A percentile compares a stretch with the other conserved stretches of the same genome.
phyloP scores from a whole-genome alignment of 768 basidiomycete species.

The Boletus rex-veris region DNA sequence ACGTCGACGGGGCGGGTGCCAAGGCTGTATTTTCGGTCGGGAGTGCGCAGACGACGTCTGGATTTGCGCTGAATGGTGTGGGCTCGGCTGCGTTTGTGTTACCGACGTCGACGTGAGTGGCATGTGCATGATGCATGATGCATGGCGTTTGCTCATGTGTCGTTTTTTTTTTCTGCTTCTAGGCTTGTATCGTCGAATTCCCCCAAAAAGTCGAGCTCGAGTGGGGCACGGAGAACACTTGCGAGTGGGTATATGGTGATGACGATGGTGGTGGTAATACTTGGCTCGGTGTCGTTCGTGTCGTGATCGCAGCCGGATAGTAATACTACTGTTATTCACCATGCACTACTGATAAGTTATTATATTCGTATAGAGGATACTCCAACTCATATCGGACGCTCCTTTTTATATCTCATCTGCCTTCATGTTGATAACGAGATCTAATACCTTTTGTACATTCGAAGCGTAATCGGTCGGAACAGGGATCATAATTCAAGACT shows the following conservation, averaged over 20 bases:
- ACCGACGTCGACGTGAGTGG: slow-evolving; percentile 12
- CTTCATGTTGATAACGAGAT: too few species aligned
- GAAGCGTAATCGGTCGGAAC: too few species aligned
- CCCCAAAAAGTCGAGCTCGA: background rate
- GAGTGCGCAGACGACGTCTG: slow-evolving; percentile 8
- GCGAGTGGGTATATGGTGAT: background rate
- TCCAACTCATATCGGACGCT: too few species aligned
- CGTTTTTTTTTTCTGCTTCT: background rate
- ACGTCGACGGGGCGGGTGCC: slow-evolving; percentile 5
- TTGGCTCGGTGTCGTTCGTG: background rate
- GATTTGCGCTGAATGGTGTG: slow-evolving; percentile 12
- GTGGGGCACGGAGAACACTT: background rate
- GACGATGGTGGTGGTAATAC: background rate
- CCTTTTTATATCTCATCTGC: too few species aligned
- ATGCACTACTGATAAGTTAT: too few species aligned
- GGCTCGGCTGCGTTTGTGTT: slow-evolving; percentile 23
- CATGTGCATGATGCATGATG: background rate
- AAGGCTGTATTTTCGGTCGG: slow-evolving; percentile 14
- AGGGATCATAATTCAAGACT: too few species aligned
- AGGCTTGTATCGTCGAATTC: background rate
- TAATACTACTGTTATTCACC: too few species aligned
- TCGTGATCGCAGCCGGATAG: background rate
- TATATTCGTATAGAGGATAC: too few species aligned
- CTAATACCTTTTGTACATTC: too few species aligned
- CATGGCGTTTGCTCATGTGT: background rate